Evolutionary conservation across 495 filamentous ascomycete genomes (phyloP), one percentile per base, ranked within the genome.

Genomic region (Podospora conica): DNA sequence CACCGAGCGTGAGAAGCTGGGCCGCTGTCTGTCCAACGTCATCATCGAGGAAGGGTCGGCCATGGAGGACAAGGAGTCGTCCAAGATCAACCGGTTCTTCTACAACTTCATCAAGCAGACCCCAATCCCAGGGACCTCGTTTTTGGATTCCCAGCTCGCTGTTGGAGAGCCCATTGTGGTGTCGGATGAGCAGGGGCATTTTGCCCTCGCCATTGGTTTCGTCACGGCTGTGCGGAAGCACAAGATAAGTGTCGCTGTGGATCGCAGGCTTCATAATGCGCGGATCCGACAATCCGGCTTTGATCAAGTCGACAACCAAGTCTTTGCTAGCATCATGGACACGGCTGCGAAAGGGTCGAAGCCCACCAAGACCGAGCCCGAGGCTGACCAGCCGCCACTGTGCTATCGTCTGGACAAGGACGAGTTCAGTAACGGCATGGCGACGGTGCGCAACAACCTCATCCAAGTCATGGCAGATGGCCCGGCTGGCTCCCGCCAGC

Each of bases 371-470:
- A 77, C 80, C 29, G 81, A 85, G 62, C 80, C 77, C 18, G 78
- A 81, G 63, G 68, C 74, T 53, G 74, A 78, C 55, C 77, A 77
- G 61, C 82, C 88, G 60, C 85, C 86, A 25, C 74, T 90, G 18
- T 77, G 88, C 21, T 98, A 93, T 71, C 88, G 95, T 31, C 79
- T 98, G 2, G 95, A 98, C 77, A 97, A 97, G 76, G 95, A 98
- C 70, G 95, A 98, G 73, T 97, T 97, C 77, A 96, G 91, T 77
- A 98, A 94, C 67, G 95, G 95, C 64, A 96, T 98, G 92, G 92
- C 95, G 20, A 89, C 87, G 57, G 90, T 96, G 53, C 90, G 95
- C 58, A 96, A 95, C 74, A 98, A 97, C 69, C 85, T 98, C 0
- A 83, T 98, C 33, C 89, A 92, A 70, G 82, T 96, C 70, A 97